Conservation (phyloP, 2,329 filamentous ascomycete species). For the Ceratocystis variospora region DNA sequence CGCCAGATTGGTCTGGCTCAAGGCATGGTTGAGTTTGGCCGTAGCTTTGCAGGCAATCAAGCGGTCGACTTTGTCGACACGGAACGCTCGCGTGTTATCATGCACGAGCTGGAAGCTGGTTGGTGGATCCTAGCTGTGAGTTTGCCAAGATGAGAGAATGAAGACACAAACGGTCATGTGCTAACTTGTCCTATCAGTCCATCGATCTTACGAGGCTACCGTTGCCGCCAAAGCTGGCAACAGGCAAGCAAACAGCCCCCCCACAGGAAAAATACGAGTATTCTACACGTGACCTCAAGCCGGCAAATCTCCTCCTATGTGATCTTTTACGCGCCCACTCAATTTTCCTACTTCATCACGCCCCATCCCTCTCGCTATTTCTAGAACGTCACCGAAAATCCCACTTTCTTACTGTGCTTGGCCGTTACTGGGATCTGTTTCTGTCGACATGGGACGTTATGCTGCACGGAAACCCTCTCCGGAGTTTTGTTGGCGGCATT, state of each 20-base stretch:
- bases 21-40: constrained; percentile 88
- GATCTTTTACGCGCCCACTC: constrained; percentile 74
- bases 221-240: constrained; percentile 42
- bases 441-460: constrained; percentile 73
- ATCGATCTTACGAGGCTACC: constrained; percentile 65
- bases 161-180: background rate
- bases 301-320: constrained; percentile 59
- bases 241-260: constrained; percentile 28
- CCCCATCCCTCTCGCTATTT: constrained; percentile 55
- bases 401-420: constrained; percentile 58
- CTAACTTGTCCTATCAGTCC: constrained; percentile 36
- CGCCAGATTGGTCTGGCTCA: constrained; percentile 92
- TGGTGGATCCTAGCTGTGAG: constrained; percentile 91
- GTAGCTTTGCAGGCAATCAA: constrained; percentile 66
- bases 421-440: constrained; percentile 66
- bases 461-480: constrained; percentile 74
- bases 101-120: constrained; percentile 73
- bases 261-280: constrained; percentile 50
- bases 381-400: constrained; percentile 42
- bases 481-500: constrained; percentile 65
- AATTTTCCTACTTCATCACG: constrained; percentile 80
- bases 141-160: background rate
- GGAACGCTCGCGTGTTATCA: constrained; percentile 68
- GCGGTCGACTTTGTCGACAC: constrained; percentile 80
- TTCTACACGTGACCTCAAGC: constrained; percentile 80